Conservation (phyloP, 169 alveolate species). For the Miamiensis avidus region DNA sequence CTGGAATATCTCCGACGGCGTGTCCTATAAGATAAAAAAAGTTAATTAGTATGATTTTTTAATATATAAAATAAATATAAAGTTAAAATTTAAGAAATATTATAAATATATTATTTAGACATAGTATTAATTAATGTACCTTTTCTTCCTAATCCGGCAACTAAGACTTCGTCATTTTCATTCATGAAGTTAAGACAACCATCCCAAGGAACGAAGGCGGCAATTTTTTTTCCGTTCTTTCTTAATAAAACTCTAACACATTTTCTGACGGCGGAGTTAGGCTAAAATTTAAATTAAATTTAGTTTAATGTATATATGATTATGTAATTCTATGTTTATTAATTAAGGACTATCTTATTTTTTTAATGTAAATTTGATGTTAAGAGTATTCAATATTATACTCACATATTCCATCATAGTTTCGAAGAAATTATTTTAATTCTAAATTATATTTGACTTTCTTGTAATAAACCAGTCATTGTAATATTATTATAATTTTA, state of each 20-base stretch:
- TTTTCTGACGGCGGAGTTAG: constrained; percentile 99
- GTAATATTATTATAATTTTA: too few species aligned
- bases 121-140: background rate
- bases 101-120: too few species aligned
- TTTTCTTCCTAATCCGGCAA: constrained; percentile 99
- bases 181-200: constrained; percentile 99
- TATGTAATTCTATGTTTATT: background rate
- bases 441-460: too few species aligned
- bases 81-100: too few species aligned
- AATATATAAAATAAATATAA: too few species aligned
- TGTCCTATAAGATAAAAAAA: constrained; percentile 87
- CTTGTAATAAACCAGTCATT: too few species aligned
- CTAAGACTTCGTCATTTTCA: constrained; percentile 99
- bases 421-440: too few species aligned
- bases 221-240: constrained; percentile 98
- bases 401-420: too few species aligned
- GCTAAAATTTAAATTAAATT: constrained; percentile 61
- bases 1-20: constrained; percentile 99
- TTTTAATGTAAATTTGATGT: too few species aligned
- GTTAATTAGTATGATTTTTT: background rate
- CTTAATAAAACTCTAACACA: constrained; percentile 99
- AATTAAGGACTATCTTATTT: background rate
- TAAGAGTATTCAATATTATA: too few species aligned
- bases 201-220: constrained; percentile 99
- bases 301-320: background rate